Evolutionary conservation across 805 yeast species (phyloP).

Genomic region (Teunomyces aglyptinius): DNA sequence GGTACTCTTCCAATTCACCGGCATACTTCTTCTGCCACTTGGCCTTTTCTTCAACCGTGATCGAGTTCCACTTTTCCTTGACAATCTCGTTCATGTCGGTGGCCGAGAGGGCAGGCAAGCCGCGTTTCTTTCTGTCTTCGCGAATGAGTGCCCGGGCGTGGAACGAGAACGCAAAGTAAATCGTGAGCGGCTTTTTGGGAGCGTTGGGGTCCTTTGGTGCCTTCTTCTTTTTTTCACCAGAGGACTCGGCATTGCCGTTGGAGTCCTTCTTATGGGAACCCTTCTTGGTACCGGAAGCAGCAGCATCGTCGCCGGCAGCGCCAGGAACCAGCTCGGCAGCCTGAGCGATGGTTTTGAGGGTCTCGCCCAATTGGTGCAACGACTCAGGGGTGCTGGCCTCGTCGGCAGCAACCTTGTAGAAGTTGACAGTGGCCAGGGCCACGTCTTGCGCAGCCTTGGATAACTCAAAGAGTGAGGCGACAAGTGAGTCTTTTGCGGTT

Average conservation of each 20-base stretch:
- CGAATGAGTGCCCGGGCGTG: slow-evolving; percentile 69
- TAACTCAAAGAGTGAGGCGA: slow-evolving; percentile 76
- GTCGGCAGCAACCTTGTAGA: slow-evolving; percentile 59
- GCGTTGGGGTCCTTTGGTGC: slow-evolving; percentile 79
- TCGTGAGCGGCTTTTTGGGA: slow-evolving; percentile 91
- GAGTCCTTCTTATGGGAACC: slow-evolving; percentile 14
- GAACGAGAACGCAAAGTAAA: slow-evolving; percentile 74
- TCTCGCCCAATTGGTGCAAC: slow-evolving; percentile 33
- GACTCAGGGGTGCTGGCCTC: slow-evolving; percentile 42
- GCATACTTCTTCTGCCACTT: slow-evolving; percentile 64
- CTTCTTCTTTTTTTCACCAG: slow-evolving; percentile 45
- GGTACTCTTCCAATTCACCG: slow-evolving; percentile 39
- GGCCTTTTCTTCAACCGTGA: slow-evolving; percentile 63
- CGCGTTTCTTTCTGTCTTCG: slow-evolving; percentile 58
- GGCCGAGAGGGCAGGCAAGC: slow-evolving; percentile 64
- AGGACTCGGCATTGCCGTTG: slow-evolving; percentile 11
- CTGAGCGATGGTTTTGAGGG: slow-evolving; percentile 38
- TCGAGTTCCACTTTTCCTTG: slow-evolving; percentile 73
- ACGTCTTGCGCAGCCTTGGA: slow-evolving; percentile 86
- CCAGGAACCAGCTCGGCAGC: slow-evolving; percentile 18
- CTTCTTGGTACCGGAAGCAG: slow-evolving; percentile 13
- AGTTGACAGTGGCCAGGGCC: slow-evolving; percentile 74
- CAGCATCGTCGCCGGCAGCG: slow-evolving; percentile 10
- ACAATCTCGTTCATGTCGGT: slow-evolving; percentile 78
- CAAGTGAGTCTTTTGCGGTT: slow-evolving; percentile 41